Conservation (phyloP, 495 filamentous ascomycete genomes). For the Penicillium desertorum region DNA sequence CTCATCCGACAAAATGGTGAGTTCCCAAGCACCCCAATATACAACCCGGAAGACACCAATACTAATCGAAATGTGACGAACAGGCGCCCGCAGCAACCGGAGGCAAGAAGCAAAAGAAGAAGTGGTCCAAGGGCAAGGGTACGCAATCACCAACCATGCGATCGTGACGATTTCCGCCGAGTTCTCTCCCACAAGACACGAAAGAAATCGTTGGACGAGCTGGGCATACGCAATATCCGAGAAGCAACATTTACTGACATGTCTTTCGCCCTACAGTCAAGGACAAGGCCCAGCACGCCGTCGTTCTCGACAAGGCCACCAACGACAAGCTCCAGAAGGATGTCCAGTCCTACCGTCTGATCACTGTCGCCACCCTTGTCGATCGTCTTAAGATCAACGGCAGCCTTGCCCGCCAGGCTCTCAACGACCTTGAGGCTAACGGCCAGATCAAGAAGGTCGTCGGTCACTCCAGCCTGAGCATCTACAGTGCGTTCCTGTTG, state of each 20-base stretch:
- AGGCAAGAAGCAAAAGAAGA: slow-evolving; percentile 99
- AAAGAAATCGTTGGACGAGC: slow-evolving; percentile 21
- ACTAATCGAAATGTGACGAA: slow-evolving; percentile 28
- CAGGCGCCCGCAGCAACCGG: slow-evolving; percentile 77
- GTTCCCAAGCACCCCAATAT: slow-evolving; percentile 20
- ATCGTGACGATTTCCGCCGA: slow-evolving; percentile 31
- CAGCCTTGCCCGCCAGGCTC: slow-evolving; percentile 83
- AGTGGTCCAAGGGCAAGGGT: slow-evolving; percentile 99
- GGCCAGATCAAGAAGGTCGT: slow-evolving; percentile 98
- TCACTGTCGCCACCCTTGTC: slow-evolving; percentile 98
- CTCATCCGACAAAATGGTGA: slow-evolving; percentile 55
- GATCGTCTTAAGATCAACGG: slow-evolving; percentile 99
- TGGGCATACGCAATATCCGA: slow-evolving; percentile 16
- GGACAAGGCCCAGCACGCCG: slow-evolving; percentile 99
- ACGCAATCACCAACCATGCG: slow-evolving; percentile 40
- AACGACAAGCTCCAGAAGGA: slow-evolving; percentile 83
- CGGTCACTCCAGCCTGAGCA: slow-evolving; percentile 91
- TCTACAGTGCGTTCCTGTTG: slow-evolving; percentile 71
- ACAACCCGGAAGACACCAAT: background rate
- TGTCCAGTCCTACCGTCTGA: slow-evolving; percentile 99
- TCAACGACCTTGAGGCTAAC: slow-evolving; percentile 95
- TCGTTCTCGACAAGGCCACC: slow-evolving; percentile 69
- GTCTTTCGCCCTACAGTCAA: slow-evolving; percentile 68
- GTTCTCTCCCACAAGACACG: slow-evolving; percentile 7
- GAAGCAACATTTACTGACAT: slow-evolving; percentile 27